A percentile compares a stretch with the other conserved stretches of the same genome.
These are phyloP conservation scores for Cladorrhinum sp. DNA, from an alignment of 2,329 filamentous ascomycete species.

Conservation along the genomic window DNA sequence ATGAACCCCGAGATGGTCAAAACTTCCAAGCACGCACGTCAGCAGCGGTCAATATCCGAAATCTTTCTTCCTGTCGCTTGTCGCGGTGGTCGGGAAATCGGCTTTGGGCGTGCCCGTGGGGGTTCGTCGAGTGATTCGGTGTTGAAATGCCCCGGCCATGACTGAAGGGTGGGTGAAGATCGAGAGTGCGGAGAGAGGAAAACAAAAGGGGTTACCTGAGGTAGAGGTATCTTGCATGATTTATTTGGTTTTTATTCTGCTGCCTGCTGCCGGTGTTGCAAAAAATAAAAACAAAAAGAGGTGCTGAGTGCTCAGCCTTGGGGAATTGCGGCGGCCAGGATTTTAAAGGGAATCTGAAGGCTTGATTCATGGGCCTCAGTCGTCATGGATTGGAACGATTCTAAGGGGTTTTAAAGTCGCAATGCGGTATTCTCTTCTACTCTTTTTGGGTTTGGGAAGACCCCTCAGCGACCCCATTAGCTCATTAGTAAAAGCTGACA, in stretches of 20 bases:
- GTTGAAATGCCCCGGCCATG: not conserved
- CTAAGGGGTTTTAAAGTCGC: not conserved
- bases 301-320: constrained; percentile 4
- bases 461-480: constrained; percentile 1
- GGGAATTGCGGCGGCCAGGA: constrained; percentile 5
- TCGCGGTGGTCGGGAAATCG: not conserved
- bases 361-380: not conserved
- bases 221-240: no score
- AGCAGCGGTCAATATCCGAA: not conserved
- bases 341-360: not conserved
- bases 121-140: not conserved
- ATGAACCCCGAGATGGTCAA: not conserved
- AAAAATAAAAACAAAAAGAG: not conserved
- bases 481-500: constrained; percentile 25
- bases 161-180: not conserved
- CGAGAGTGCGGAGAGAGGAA: not conserved
- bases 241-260: constrained; percentile 3
- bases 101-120: not conserved
- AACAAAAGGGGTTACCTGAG: no score
- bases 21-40: not conserved
- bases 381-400: not conserved
- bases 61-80: not conserved
- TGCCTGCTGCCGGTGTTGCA: constrained; percentile 5
- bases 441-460: constrained; percentile 1
- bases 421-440: constrained; percentile 9